A percentile compares a stretch with the other conserved stretches of the same genome.
These are phyloP conservation scores for Penicillium glabrum DNA, from an alignment of 2,329 filamentous ascomycete species.

Conservation along the genomic window DNA sequence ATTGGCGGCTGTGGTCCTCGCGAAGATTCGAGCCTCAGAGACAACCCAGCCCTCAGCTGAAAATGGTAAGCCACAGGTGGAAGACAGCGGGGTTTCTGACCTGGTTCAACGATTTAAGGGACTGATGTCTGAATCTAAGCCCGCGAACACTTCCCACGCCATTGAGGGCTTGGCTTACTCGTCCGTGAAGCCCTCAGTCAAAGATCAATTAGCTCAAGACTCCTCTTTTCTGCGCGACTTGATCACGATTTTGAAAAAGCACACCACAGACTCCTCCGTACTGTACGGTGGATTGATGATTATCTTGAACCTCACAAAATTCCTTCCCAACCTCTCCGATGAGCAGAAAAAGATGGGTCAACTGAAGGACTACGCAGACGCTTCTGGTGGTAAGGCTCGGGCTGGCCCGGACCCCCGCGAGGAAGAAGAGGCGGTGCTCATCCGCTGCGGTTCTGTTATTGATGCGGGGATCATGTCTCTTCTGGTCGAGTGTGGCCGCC, in stretches of 20 bases:
- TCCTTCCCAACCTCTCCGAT: conserved; percentile 74
- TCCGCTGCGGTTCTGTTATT: conserved; percentile 75
- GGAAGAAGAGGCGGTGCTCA: conserved; percentile 71
- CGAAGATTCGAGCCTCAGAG: conserved; percentile 56
- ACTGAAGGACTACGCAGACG: conserved; percentile 90
- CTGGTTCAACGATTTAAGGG: conserved; percentile 56
- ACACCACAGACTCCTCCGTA: conserved; percentile 65
- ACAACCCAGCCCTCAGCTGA: conserved; percentile 28
- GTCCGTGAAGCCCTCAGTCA: conserved; percentile 80
- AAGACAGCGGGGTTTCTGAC: conserved; percentile 51
- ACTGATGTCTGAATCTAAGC: conserved; percentile 42
- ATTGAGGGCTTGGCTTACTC: conserved; percentile 92
- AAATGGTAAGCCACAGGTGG: conserved; percentile 35
- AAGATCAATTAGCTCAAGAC: conserved; percentile 75
- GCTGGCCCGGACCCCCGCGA: conserved; percentile 64
- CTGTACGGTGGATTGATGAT: conserved; percentile 87
- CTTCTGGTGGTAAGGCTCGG: conserved; percentile 70
- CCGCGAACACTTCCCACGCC: conserved; percentile 66
- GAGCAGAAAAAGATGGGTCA: conserved; percentile 91
- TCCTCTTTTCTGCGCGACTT: conserved; percentile 67
- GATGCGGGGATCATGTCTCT: conserved; percentile 75
- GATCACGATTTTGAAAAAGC: conserved; percentile 49
- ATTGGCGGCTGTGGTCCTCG: conserved; percentile 70
- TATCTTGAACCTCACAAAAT: conserved; percentile 79
- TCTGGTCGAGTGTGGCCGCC: conserved; percentile 73